Evolutionary conservation across 2,329 filamentous ascomycete genomes (phyloP).

Genomic region (Teratosphaeria viscida): DNA sequence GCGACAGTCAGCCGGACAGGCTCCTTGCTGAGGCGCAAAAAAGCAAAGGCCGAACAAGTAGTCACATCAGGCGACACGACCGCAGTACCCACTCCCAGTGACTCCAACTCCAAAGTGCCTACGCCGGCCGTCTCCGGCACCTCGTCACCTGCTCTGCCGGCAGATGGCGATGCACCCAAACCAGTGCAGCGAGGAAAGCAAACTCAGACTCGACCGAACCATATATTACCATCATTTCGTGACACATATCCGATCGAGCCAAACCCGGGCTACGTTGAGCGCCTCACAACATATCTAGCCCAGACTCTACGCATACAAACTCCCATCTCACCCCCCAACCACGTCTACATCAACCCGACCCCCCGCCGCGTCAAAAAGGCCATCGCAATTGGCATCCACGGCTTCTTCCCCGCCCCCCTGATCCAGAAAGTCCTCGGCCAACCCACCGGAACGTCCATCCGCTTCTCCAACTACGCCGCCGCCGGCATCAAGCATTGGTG

Average conservation of each 20-base stretch:
- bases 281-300: conserved; percentile 27
- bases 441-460: conserved; percentile 87
- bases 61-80: conserved; percentile 1
- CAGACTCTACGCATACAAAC: conserved; percentile 20
- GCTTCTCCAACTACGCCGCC: conserved; percentile 80
- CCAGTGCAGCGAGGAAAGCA: conserved; percentile 18
- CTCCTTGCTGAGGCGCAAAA: conserved; percentile 16
- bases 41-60: conserved; percentile 7
- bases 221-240: conserved; percentile 59
- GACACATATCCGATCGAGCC: conserved; percentile 50
- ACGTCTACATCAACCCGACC: conserved; percentile 64
- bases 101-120: conserved; percentile 7
- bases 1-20: conserved; percentile 9
- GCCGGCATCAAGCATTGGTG: conserved; percentile 78
- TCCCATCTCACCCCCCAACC: conserved; percentile 43
- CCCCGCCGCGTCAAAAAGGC: conserved; percentile 67
- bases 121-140: conserved; percentile 13
- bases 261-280: conserved; percentile 35
- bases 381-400: conserved; percentile 87
- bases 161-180: conserved; percentile 25
- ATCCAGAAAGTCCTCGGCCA: conserved; percentile 88
- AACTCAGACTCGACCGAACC: conserved; percentile 40
- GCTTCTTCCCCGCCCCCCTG: conserved; percentile 79
- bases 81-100: conserved; percentile 11
- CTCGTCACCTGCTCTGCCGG: conserved; percentile 8